These are phyloP conservation scores for Lasiosphaeriaceae sp. DNA, from an alignment of 495 filamentous ascomycete genomes.

Conservation along the genomic window DNA sequence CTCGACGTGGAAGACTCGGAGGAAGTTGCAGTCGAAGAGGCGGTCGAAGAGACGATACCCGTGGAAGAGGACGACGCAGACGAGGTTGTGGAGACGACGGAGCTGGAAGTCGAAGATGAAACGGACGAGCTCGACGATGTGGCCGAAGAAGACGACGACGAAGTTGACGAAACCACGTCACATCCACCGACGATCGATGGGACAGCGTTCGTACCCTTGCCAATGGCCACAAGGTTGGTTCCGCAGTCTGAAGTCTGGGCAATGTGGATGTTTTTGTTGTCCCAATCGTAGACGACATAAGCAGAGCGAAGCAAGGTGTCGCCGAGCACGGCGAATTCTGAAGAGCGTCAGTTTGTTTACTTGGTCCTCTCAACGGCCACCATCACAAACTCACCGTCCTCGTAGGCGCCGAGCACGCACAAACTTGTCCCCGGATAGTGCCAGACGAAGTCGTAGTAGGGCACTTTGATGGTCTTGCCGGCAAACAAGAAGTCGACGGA, in stretches of 20 bases:
- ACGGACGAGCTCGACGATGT: background rate
- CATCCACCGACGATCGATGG: slow-evolving; percentile 15
- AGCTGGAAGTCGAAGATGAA: slow-evolving; percentile 1
- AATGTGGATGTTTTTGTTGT: slow-evolving; percentile 80
- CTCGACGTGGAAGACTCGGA: background rate
- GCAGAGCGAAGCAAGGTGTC: slow-evolving; percentile 90
- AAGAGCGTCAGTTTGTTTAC: too few species aligned
- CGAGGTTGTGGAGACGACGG: background rate
- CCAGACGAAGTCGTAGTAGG: slow-evolving; percentile 64
- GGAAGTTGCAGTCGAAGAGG: background rate
- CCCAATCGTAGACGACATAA: slow-evolving; percentile 92
- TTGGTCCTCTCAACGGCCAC: too few species aligned
- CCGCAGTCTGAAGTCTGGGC: slow-evolving; percentile 52
- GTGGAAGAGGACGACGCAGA: background rate
- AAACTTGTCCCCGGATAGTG: slow-evolving; percentile 18
- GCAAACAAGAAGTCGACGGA: slow-evolving; percentile 60
- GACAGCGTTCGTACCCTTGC: slow-evolving; percentile 19
- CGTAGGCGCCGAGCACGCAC: slow-evolving; percentile 45
- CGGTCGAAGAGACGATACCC: background rate
- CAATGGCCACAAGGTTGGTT: slow-evolving; percentile 21
- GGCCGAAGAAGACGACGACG: slow-evolving; percentile 1
- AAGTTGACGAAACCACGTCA: background rate
- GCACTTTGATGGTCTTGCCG: slow-evolving; percentile 45
- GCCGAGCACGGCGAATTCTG: slow-evolving; percentile 61
- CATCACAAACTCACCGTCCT: slow-evolving; percentile 30